Evolutionary conservation across 768 basidiomycete species (phyloP).

Genomic region (Leccinum arenicola): DNA sequence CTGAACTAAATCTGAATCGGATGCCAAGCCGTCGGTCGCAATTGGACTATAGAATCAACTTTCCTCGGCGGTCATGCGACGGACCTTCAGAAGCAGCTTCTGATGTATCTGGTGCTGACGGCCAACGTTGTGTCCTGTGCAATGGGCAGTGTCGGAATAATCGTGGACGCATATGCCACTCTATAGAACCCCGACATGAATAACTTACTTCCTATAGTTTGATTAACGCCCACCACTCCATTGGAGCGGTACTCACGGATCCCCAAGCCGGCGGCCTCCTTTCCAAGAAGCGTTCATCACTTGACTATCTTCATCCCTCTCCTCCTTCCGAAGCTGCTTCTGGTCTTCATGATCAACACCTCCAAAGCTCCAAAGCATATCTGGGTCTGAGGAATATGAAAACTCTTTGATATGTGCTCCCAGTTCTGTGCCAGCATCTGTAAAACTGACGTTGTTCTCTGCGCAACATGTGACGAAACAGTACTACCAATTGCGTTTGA

Average conservation of each 20-base stretch:
- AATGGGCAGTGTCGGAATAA: no score
- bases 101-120: neutral
- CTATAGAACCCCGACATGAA: no score
- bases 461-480: constrained; percentile 20
- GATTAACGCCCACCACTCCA: neutral
- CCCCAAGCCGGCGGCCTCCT: constrained; percentile 28
- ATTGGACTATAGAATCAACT: neutral
- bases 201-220: neutral
- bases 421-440: constrained; percentile 20
- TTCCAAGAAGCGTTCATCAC: constrained; percentile 33
- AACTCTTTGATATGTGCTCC: constrained; percentile 23
- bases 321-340: constrained; percentile 42
- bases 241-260: constrained; percentile 5
- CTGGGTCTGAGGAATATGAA: constrained; percentile 1
- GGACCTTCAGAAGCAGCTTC: neutral
- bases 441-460: constrained; percentile 15
- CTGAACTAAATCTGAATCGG: neutral
- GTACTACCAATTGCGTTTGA: constrained; percentile 42
- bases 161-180: no score
- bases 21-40: neutral
- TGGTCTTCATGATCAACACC: constrained; percentile 42
- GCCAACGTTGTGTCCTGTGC: no score
- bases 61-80: neutral
- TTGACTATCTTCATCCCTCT: constrained; percentile 53
- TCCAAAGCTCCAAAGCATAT: constrained; percentile 16